phyloP scores from a whole-genome alignment of 306 rosid genomes.

The Erythrophleum fordii region DNA sequence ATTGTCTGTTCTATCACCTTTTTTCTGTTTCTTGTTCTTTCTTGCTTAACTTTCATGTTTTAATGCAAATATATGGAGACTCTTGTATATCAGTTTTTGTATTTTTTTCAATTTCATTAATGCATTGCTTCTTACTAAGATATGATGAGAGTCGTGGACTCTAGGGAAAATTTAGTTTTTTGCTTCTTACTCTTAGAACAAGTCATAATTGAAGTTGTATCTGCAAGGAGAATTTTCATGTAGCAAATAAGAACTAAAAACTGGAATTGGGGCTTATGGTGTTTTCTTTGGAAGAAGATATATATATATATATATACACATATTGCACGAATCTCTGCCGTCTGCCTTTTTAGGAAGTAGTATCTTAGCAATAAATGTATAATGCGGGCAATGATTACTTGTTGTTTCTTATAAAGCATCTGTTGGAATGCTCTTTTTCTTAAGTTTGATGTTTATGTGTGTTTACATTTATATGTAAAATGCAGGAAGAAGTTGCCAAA shows the following conservation, averaged over 20 bases:
- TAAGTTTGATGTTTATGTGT: not conserved
- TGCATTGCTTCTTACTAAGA: too few species aligned
- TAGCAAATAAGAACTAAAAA: not conserved
- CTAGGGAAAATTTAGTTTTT: not conserved
- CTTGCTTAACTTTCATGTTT: too few species aligned
- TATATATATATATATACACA: too few species aligned
- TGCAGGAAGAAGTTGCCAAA: conserved; percentile 84
- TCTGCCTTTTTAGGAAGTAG: conserved; percentile 1
- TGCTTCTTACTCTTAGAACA: not conserved
- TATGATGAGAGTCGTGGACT: not conserved
- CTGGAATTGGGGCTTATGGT: not conserved
- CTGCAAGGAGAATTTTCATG: not conserved
- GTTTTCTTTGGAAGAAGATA: not conserved
- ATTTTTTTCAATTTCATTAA: too few species aligned
- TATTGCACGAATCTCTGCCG: not conserved
- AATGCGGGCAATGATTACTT: not conserved
- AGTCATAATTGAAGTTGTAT: not conserved
- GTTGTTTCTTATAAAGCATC: not conserved
- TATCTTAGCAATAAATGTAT: not conserved
- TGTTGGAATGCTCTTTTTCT: conserved; percentile 2
- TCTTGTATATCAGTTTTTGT: too few species aligned
- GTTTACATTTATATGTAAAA: conserved; percentile 32
- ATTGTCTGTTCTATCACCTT: too few species aligned
- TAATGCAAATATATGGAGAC: too few species aligned
- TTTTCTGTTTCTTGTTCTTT: not conserved